A percentile compares a stretch with the other conserved stretches of the same genome.
Conservation (phyloP, 352 stramenopile genomes). For the Paralagenidium karlingii region DNA sequence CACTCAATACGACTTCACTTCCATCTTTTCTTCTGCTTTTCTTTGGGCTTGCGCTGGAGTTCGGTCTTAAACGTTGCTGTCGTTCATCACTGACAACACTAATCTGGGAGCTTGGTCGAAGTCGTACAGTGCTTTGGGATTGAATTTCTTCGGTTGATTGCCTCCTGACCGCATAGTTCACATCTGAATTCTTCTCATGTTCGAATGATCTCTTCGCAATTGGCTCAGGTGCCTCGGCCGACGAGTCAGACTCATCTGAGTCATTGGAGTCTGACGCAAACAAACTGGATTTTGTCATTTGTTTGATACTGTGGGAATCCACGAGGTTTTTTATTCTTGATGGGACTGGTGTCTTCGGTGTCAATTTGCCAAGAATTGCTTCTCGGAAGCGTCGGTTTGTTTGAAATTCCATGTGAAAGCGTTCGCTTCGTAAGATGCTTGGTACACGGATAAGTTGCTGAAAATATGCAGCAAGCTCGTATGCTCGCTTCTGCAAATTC, state of each 20-base stretch:
- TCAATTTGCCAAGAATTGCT: no score
- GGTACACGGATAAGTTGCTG: constrained; percentile 39
- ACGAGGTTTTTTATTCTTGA: not conserved
- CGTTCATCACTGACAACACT: not conserved
- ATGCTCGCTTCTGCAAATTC: constrained; percentile 76
- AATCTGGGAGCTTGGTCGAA: not conserved
- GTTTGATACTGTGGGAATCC: not conserved
- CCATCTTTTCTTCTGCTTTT: constrained; percentile 1
- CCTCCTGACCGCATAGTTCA: no score
- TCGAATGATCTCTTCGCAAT: no score
- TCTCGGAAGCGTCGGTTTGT: constrained; percentile 10
- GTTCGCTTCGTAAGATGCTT: constrained; percentile 32
- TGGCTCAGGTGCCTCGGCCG: no score
- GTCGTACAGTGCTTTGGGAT: not conserved
- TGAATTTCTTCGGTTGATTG: not conserved
- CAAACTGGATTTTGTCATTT: no score
- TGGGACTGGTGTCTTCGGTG: no score
- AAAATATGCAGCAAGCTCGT: constrained; percentile 67
- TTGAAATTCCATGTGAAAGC: constrained; percentile 52
- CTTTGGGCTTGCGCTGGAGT: constrained; percentile 18
- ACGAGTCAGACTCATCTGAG: not conserved
- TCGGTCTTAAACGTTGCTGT: constrained; percentile 8
- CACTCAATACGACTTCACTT: not conserved
- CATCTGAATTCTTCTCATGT: no score
- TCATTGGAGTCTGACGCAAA: no score